Percentiles rank a stretch among this genome's conserved stretches.
phyloP scores from a whole-genome alignment of 1,139 yeast genomes.

The Kodamaea fungicola region DNA sequence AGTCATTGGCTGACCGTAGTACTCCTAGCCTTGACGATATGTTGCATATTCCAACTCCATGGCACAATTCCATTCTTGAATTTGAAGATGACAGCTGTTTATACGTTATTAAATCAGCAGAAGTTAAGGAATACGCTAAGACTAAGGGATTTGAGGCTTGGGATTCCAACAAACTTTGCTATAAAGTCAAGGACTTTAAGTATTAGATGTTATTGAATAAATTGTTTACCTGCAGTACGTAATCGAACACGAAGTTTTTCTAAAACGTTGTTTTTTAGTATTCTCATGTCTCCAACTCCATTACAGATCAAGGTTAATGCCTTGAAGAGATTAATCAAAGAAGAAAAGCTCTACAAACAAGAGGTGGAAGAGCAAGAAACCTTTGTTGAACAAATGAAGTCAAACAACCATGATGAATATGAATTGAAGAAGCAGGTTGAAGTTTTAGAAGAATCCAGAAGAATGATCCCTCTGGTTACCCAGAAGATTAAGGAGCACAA shows the following conservation, averaged over 20 bases:
- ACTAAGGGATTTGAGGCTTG: slow-evolving; percentile 26
- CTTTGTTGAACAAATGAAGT: slow-evolving; percentile 43
- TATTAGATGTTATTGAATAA: neutral
- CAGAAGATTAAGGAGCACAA: slow-evolving; percentile 50
- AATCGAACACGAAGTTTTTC: slow-evolving; percentile 1
- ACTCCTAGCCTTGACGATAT: slow-evolving; percentile 37
- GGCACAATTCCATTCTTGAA: slow-evolving; percentile 57
- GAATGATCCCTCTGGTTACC: slow-evolving; percentile 63
- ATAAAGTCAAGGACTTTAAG: slow-evolving; percentile 9
- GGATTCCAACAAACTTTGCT: slow-evolving; percentile 16
- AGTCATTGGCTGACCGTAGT: slow-evolving; percentile 26
- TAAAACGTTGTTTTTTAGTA: neutral
- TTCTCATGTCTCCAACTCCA: slow-evolving; percentile 68
- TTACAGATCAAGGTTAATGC: slow-evolving; percentile 77
- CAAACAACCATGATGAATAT: slow-evolving; percentile 56
- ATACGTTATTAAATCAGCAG: slow-evolving; percentile 27
- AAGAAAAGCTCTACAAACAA: slow-evolving; percentile 57
- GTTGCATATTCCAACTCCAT: slow-evolving; percentile 63
- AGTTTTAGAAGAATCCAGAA: slow-evolving; percentile 64
- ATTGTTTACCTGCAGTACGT: neutral
- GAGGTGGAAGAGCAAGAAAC: slow-evolving; percentile 63
- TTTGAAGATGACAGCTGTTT: slow-evolving; percentile 26
- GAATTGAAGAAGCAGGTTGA: slow-evolving; percentile 64
- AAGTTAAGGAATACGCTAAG: slow-evolving; percentile 20
- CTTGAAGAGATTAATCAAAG: slow-evolving; percentile 69